These are phyloP conservation scores for Diaporthe humulicola DNA, from an alignment of 2,329 filamentous ascomycete species.

Conservation along the genomic window DNA sequence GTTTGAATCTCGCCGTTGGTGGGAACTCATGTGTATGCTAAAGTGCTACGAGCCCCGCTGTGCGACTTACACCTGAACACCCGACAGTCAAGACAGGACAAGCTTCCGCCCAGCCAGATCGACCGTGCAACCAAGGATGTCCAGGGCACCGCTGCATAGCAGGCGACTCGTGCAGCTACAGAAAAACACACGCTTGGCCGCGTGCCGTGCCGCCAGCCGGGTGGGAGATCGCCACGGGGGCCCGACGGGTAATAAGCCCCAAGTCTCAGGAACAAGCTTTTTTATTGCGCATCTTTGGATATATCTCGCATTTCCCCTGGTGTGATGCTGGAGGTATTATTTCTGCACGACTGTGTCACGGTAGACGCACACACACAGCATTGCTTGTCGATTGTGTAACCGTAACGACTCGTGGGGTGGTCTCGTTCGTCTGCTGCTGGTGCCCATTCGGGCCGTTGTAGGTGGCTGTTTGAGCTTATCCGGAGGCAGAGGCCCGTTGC, in stretches of 20 bases:
- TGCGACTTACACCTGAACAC: neutral
- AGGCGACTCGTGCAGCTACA: too few relatives aligned
- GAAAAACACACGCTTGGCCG: too few relatives aligned
- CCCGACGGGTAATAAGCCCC: neutral
- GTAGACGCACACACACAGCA: neutral
- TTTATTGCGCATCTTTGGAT: neutral
- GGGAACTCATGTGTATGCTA: neutral
- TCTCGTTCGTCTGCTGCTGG: neutral
- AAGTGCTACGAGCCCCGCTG: neutral
- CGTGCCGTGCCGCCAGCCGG: neutral
- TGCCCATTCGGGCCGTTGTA: neutral
- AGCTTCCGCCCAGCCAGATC: constrained; percentile 9
- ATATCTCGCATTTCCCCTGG: too few relatives aligned
- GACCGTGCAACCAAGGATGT: constrained; percentile 1
- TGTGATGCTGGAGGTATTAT: neutral
- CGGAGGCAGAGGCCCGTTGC: neutral
- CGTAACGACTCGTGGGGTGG: neutral
- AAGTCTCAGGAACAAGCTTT: neutral
- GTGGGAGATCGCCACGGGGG: neutral
- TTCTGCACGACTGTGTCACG: neutral
- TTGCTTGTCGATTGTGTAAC: neutral
- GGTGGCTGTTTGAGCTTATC: neutral
- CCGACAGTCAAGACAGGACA: neutral
- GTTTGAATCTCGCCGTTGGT: neutral
- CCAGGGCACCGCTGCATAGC: too few relatives aligned